Conservation (phyloP, 1,284 basidiomycete genomes). For the Stereum hirsutum region DNA sequence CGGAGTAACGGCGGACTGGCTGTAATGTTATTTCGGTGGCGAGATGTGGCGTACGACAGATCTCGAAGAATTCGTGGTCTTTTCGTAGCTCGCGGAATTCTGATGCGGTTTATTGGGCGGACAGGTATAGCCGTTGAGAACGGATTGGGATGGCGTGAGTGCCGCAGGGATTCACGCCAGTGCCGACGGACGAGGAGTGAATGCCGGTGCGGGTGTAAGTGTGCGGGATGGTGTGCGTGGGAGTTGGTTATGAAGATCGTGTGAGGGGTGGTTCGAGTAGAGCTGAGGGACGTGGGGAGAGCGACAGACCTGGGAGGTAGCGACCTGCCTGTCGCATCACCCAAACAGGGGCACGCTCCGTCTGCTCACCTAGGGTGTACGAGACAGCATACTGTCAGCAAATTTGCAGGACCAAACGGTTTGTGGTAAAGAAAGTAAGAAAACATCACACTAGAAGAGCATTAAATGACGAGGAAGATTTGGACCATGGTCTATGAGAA, state of each 20-base stretch:
- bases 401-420: too few species aligned
- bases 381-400: background rate
- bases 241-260: too few species aligned
- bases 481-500: too few species aligned
- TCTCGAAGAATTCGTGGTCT: conserved; percentile 86
- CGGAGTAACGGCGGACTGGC: conserved; percentile 81
- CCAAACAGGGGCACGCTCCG: conserved; percentile 94
- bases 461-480: too few species aligned
- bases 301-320: conserved; percentile 77
- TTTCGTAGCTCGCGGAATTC: conserved; percentile 83
- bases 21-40: conserved; percentile 86
- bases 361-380: conserved; percentile 60
- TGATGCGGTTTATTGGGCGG: conserved; percentile 23
- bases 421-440: too few species aligned
- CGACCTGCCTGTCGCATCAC: conserved; percentile 98
- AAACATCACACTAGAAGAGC: too few species aligned
- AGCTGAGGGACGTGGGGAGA: conserved; percentile 10
- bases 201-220: background rate
- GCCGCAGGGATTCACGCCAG: too few species aligned
- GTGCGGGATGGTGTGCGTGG: conserved; percentile 1
- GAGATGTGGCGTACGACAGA: conserved; percentile 82
- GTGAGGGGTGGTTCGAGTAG: too few species aligned
- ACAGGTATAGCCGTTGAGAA: background rate
- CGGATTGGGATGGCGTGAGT: too few species aligned
- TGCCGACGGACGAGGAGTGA: too few species aligned